Conservation (phyloP, 2,329 filamentous ascomycete species). For the Trichophyton verrucosum region DNA sequence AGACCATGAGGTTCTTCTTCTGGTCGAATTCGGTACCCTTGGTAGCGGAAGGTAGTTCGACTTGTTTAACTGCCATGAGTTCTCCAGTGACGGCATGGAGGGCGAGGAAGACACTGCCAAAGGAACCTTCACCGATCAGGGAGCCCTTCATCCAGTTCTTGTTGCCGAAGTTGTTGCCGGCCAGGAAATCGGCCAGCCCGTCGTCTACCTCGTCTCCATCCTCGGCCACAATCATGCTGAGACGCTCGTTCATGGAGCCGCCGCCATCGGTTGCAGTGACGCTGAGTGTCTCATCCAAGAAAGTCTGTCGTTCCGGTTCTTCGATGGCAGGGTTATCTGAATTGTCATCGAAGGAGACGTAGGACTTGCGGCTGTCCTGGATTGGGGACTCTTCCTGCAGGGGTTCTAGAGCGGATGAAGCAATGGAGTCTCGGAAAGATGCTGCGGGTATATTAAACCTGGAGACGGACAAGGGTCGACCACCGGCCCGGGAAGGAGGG, state of each 20-base stretch:
- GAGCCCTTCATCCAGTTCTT: conserved; percentile 99
- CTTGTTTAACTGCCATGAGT: conserved; percentile 95
- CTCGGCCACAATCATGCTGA: conserved; percentile 73
- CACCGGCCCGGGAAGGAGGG: conserved; percentile 34
- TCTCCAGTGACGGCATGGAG: conserved; percentile 93
- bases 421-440: conserved; percentile 71
- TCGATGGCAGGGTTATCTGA: conserved; percentile 42
- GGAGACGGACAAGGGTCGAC: conserved; percentile 49
- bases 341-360: conserved; percentile 57
- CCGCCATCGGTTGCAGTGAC: conserved; percentile 47
- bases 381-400: conserved; percentile 79
- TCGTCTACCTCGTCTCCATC: conserved; percentile 88
- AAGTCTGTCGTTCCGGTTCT: conserved; percentile 55
- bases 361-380: conserved; percentile 86
- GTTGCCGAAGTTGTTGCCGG: conserved; percentile 88
- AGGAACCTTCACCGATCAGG: conserved; percentile 90
- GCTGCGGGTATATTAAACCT: conserved; percentile 47
- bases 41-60: conserved; percentile 73
- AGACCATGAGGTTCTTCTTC: conserved; percentile 96
- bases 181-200: conserved; percentile 77
- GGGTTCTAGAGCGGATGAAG: conserved; percentile 78
- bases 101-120: conserved; percentile 89
- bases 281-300: conserved; percentile 71
- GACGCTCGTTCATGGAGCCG: conserved; percentile 66
- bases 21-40: conserved; percentile 69